Evolutionary conservation across 2,329 filamentous ascomycete genomes (phyloP).

Genomic region (Pseudogymnoascus sp.): DNA sequence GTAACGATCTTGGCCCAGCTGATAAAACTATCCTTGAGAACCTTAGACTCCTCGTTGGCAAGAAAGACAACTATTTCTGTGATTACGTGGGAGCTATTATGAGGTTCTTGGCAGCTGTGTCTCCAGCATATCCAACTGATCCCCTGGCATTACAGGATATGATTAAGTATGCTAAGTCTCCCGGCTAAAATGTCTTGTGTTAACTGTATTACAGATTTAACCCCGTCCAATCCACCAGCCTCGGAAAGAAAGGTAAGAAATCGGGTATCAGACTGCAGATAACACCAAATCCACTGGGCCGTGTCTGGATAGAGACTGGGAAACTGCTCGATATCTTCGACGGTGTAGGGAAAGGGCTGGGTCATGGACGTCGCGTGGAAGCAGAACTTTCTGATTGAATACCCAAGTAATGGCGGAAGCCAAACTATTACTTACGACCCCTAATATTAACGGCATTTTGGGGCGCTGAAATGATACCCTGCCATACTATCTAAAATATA

Average conservation of each 20-base stretch:
- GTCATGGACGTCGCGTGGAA: background rate
- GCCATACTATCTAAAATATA: background rate
- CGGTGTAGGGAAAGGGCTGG: background rate
- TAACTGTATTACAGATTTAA: conserved; percentile 17
- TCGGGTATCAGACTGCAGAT: conserved; percentile 34
- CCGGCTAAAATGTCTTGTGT: conserved; percentile 9
- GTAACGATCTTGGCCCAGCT: conserved; percentile 47
- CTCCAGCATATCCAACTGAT: conserved; percentile 17
- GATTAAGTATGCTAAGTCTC: background rate
- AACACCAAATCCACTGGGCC: conserved; percentile 10
- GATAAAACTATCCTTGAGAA: conserved; percentile 31
- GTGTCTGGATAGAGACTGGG: conserved; percentile 13
- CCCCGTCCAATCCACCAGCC: conserved; percentile 4
- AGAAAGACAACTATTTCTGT: conserved; percentile 27
- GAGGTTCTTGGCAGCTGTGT: conserved; percentile 9
- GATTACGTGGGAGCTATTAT: conserved; percentile 25
- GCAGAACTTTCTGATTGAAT: background rate
- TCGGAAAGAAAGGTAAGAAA: conserved; percentile 20
- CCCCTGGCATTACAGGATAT: background rate
- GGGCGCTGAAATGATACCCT: background rate
- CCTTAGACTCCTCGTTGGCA: conserved; percentile 22
- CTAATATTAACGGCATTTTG: background rate
- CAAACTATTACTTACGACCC: background rate
- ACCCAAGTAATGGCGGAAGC: background rate
- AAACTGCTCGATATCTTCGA: background rate